Percentiles rank a stretch among this genome's conserved stretches.
phyloP scores from a whole-genome alignment of 108 stramenopile species.

The Skeletonema potamos region DNA sequence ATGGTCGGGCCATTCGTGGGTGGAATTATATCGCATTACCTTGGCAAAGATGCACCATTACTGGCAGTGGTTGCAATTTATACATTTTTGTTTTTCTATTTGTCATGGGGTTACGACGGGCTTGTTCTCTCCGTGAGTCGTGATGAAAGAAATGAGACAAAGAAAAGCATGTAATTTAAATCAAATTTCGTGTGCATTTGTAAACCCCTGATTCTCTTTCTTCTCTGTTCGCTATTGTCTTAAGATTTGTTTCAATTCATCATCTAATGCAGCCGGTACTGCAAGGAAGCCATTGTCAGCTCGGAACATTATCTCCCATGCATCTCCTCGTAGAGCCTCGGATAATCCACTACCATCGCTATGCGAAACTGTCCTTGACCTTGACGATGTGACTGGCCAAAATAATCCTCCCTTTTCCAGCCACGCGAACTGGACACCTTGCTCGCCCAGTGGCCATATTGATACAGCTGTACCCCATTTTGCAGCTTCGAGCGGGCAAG shows the following conservation, averaged over 20 bases:
- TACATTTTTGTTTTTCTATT: slow-evolving; percentile 47
- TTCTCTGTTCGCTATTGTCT: not conserved
- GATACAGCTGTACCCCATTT: slow-evolving; percentile 45
- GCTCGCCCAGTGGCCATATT: slow-evolving; percentile 54
- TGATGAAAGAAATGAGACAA: not conserved
- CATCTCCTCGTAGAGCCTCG: slow-evolving; percentile 42
- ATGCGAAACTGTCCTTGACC: not conserved
- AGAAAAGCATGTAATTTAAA: slow-evolving; percentile 14
- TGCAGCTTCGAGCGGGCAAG: slow-evolving; percentile 37
- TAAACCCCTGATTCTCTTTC: not conserved
- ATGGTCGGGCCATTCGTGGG: slow-evolving; percentile 77
- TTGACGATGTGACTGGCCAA: slow-evolving; percentile 18
- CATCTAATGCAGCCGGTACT: slow-evolving; percentile 32
- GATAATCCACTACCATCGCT: slow-evolving; percentile 11
- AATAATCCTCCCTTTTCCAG: slow-evolving; percentile 35
- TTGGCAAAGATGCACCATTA: slow-evolving; percentile 58
- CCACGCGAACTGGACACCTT: slow-evolving; percentile 44
- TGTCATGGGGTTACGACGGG: slow-evolving; percentile 56
- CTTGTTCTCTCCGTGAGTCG: slow-evolving; percentile 10
- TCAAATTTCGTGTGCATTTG: not conserved
- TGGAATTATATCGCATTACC: slow-evolving; percentile 47
- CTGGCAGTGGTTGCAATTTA: slow-evolving; percentile 60
- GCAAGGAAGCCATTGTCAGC: slow-evolving; percentile 43
- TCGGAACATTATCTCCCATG: slow-evolving; percentile 53
- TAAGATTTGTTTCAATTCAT: slow-evolving; percentile 10